Evolutionary conservation across 2,329 filamentous ascomycete genomes (phyloP).

Genomic region (Fusarium sp.): DNA sequence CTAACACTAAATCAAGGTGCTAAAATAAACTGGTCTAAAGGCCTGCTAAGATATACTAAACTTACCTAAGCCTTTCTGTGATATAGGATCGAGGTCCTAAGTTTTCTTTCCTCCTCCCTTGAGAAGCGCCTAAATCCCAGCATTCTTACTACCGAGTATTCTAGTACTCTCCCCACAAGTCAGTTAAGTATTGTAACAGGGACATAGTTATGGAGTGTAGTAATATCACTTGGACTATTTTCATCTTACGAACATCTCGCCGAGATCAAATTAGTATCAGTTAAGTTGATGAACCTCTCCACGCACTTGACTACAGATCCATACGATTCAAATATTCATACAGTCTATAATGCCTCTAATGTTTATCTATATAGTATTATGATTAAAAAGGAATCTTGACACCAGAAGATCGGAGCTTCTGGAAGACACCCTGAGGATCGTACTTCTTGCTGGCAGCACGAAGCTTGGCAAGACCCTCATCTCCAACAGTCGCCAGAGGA

Average conservation of each 20-base stretch:
- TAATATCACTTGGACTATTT: background rate
- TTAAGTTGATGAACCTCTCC: no score
- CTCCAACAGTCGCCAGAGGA: constrained; percentile 50
- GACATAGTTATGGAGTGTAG: background rate
- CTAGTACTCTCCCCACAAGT: background rate
- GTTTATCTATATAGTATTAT: background rate
- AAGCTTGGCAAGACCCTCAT: constrained; percentile 49
- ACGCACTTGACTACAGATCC: no score
- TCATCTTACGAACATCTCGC: background rate
- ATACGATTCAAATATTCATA: no score
- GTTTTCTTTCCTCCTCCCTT: background rate
- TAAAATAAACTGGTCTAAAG: background rate
- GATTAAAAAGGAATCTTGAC: constrained; percentile 44
- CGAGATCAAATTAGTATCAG: background rate
- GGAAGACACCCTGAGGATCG: constrained; percentile 51
- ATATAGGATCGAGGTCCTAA: background rate
- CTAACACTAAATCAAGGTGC: background rate
- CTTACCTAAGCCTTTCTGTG: background rate
- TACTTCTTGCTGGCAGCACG: constrained; percentile 48
- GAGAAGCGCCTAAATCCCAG: background rate
- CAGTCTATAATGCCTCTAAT: background rate
- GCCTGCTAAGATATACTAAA: background rate
- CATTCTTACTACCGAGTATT: background rate
- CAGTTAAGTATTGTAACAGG: background rate
- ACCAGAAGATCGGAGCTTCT: constrained; percentile 47